Percentiles rank a stretch among this genome's conserved stretches.
phyloP scores from a whole-genome alignment of 2,329 filamentous ascomycete species.

The Cercospora beticola region DNA sequence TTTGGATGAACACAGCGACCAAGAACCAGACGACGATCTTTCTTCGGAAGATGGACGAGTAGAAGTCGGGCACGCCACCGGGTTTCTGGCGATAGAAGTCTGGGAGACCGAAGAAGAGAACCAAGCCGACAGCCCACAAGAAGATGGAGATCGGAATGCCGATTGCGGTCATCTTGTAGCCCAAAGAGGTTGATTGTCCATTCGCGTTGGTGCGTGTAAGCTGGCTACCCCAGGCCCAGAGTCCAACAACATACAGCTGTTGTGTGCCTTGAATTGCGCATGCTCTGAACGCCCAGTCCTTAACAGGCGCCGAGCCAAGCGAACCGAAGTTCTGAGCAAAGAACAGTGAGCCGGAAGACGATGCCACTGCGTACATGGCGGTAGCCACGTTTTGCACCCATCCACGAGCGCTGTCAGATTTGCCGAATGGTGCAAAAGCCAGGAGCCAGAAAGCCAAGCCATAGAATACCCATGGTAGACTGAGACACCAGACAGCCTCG shows the following conservation, averaged over 20 bases:
- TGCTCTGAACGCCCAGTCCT: conserved; percentile 66
- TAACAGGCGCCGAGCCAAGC: conserved; percentile 56
- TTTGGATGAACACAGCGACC: conserved; percentile 62
- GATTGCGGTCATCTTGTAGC: conserved; percentile 47
- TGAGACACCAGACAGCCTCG: conserved; percentile 59
- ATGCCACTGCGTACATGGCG: conserved; percentile 61
- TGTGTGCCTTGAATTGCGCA: conserved; percentile 66
- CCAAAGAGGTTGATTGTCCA: conserved; percentile 39
- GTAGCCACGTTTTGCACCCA: conserved; percentile 63
- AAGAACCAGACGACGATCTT: conserved; percentile 69
- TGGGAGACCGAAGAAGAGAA: conserved; percentile 62
- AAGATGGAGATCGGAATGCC: conserved; percentile 58
- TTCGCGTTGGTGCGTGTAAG: conserved; percentile 49
- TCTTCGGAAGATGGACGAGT: conserved; percentile 59
- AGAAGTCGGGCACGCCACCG: conserved; percentile 65
- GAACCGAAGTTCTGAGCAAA: conserved; percentile 64
- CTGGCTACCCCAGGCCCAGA: conserved; percentile 67
- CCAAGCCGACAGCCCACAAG: conserved; percentile 56
- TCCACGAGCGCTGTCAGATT: conserved; percentile 42
- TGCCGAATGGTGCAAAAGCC: conserved; percentile 60
- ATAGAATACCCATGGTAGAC: conserved; percentile 63
- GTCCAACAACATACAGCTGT: conserved; percentile 62
- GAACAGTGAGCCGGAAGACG: conserved; percentile 63
- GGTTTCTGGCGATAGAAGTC: conserved; percentile 66
- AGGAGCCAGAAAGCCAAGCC: conserved; percentile 62